phyloP scores from a whole-genome alignment of 768 basidiomycete genomes.

The Psilocybe tampanensis region DNA sequence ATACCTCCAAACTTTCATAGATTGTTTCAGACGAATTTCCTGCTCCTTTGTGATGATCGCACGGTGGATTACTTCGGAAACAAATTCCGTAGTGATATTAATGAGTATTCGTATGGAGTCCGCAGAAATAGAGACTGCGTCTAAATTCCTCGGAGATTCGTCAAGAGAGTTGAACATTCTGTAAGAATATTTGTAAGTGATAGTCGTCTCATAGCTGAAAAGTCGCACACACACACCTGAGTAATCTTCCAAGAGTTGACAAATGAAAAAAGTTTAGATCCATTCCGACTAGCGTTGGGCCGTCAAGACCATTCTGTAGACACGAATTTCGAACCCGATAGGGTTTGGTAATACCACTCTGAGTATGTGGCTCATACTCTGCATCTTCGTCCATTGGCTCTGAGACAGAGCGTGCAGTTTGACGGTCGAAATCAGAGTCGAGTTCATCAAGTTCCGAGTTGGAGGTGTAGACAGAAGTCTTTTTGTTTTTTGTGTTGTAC shows the following conservation, averaged over 20 bases:
- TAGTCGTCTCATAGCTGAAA: not conserved
- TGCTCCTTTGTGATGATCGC: constrained; percentile 60
- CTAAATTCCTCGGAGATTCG: constrained; percentile 21
- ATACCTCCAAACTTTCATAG: constrained; percentile 62
- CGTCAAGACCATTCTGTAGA: constrained; percentile 45
- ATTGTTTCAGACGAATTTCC: constrained; percentile 57
- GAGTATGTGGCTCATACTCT: constrained; percentile 14
- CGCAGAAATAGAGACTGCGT: constrained; percentile 45
- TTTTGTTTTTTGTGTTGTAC: constrained; percentile 18
- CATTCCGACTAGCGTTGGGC: constrained; percentile 38
- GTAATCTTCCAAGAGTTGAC: constrained; percentile 35
- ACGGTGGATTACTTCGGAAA: constrained; percentile 50
- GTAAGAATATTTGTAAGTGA: not conserved
- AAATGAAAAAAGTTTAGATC: constrained; percentile 55
- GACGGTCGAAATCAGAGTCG: not conserved
- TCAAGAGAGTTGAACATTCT: constrained; percentile 27
- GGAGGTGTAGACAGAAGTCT: not conserved
- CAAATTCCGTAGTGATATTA: constrained; percentile 50
- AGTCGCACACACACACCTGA: constrained; percentile 34
- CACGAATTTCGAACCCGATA: constrained; percentile 46
- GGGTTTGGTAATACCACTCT: constrained; percentile 44
- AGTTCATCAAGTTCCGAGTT: not conserved
- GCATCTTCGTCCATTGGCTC: constrained; percentile 1
- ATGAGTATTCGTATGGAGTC: constrained; percentile 49
- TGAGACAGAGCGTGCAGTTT: not conserved